phyloP scores from a whole-genome alignment of 148 eudicot species.

The Persicaria maculosa region DNA sequence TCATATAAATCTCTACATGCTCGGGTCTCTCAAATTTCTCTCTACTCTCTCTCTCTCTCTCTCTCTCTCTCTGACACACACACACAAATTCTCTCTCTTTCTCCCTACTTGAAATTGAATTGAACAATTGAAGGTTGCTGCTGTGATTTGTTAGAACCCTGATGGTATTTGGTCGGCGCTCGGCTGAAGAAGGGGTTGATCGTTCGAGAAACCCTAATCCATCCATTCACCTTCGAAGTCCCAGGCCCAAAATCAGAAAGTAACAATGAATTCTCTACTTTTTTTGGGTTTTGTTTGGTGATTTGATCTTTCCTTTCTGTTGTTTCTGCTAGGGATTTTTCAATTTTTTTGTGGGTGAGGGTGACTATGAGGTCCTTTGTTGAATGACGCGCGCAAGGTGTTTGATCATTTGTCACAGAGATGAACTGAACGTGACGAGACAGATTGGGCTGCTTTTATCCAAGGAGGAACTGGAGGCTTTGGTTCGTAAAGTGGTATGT shows the following conservation, averaged over 20 bases:
- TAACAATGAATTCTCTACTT: neutral
- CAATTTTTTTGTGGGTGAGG: neutral
- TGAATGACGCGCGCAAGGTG: constrained; percentile 16
- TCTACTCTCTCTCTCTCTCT: neutral
- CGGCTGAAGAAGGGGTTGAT: neutral
- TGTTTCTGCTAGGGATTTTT: neutral
- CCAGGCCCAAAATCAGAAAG: neutral
- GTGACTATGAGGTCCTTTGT: neutral
- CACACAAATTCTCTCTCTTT: neutral
- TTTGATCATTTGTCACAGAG: constrained; percentile 16
- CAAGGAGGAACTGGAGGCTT: constrained; percentile 18
- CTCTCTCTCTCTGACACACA: neutral
- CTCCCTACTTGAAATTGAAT: neutral
- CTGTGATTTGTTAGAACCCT: neutral
- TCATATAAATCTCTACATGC: neutral
- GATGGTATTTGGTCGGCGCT: constrained; percentile 1
- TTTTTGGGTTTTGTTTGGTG: neutral
- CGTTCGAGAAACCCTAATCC: neutral
- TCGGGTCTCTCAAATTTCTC: neutral
- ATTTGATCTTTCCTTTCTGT: neutral
- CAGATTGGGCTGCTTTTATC: constrained; percentile 9
- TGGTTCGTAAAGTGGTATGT: constrained; percentile 21
- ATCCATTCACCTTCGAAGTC: constrained; percentile 6
- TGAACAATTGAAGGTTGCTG: neutral
- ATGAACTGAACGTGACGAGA: neutral